Evolutionary conservation across 202 grass and related monocot genomes (phyloP).

Genomic region (Zizania palustris): DNA sequence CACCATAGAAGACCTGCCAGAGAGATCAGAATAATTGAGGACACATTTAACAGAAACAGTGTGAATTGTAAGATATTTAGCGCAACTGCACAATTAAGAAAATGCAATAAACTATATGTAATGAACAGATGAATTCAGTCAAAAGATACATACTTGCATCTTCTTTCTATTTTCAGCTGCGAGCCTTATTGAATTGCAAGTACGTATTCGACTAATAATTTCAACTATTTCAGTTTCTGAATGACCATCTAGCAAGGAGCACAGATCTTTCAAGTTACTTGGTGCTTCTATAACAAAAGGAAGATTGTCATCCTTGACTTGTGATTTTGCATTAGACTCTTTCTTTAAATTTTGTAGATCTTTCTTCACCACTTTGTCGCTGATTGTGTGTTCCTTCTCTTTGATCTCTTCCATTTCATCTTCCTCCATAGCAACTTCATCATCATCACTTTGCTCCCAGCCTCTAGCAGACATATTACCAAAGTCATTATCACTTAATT

Average conservation of each 20-base stretch:
- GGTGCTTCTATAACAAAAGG: constrained; percentile 96
- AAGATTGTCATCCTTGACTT: constrained; percentile 46
- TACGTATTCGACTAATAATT: constrained; percentile 77
- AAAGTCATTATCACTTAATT: constrained; percentile 57
- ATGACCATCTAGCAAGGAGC: constrained; percentile 67
- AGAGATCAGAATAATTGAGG: constrained; percentile 32
- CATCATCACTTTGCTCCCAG: constrained; percentile 92
- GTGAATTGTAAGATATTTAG: constrained; percentile 3
- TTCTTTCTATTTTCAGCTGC: constrained; percentile 86
- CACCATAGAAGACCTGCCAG: constrained; percentile 89
- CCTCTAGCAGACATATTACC: constrained; percentile 67
- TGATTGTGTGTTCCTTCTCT: constrained; percentile 51
- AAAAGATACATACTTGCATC: constrained; percentile 71
- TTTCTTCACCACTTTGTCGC: constrained; percentile 41
- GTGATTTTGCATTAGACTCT: constrained; percentile 44
- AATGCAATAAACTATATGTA: background rate
- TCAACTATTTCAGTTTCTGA: constrained; percentile 82
- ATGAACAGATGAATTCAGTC: background rate
- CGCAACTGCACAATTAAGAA: background rate
- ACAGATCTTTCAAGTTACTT: constrained; percentile 68
- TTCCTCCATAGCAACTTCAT: constrained; percentile 59
- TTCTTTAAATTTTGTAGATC: constrained; percentile 36
- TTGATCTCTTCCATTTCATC: constrained; percentile 57
- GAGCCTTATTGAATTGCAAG: constrained; percentile 92
- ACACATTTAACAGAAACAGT: background rate